phyloP scores from a whole-genome alignment of 352 stramenopile genomes.

The Phytophthora idaei region DNA sequence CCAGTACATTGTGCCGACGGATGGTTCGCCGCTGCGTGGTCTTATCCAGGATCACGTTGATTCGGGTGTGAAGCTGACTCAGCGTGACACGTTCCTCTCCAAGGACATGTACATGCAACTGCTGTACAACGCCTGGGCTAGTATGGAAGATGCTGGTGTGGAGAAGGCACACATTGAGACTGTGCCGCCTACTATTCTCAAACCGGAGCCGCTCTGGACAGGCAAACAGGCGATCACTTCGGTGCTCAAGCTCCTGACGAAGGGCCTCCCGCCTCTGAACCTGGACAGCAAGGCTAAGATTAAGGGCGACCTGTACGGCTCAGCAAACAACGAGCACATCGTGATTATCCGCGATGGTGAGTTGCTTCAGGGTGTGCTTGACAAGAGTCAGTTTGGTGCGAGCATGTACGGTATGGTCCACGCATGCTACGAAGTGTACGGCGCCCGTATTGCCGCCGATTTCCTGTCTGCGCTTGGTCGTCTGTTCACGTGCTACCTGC shows the following conservation, averaged over 20 bases:
- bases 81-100: conserved; percentile 98
- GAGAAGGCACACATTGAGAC: conserved; percentile 93
- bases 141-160: conserved; percentile 93
- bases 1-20: conserved; percentile 98
- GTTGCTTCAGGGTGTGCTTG: conserved; percentile 96
- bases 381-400: conserved; percentile 99
- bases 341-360: conserved; percentile 97
- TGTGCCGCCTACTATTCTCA: conserved; percentile 97
- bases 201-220: conserved; percentile 97
- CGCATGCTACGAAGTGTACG: conserved; percentile 94
- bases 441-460: conserved; percentile 80
- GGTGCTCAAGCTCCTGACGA: conserved; percentile 95
- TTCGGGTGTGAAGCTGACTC: conserved; percentile 98
- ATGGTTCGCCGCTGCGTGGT: conserved; percentile 97
- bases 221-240: conserved; percentile 99
- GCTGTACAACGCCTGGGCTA: conserved; percentile 94
- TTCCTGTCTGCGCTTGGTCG: conserved; percentile 85
- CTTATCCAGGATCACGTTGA: conserved; percentile 99
- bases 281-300: conserved; percentile 97
- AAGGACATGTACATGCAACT: conserved; percentile 99
- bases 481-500: conserved; percentile 98
- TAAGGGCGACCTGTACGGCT: conserved; percentile 94
- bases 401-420: conserved; percentile 98
- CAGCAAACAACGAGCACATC: conserved; percentile 94
- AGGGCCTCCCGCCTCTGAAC: conserved; percentile 90